Base-by-base conservation (phyloP, 148 eudicot genomes). In the Persicaria tinctoria region DNA sequence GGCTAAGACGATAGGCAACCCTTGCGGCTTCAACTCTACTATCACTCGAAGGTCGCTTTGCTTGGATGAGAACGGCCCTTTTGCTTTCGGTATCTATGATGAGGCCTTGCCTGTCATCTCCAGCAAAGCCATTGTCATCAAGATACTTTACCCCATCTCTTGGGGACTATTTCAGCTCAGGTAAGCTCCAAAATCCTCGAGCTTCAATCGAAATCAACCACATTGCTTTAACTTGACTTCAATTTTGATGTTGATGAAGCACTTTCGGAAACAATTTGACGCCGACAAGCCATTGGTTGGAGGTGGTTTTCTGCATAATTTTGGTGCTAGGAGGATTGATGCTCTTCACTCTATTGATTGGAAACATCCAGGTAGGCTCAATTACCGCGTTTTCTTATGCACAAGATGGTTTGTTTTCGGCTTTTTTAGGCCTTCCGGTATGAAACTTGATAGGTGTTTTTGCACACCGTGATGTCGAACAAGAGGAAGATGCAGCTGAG, bases 101-200 rank as follows among this genome's bases (percentile, higher is more conserved):
- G 76, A 81, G 72, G 98, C 95, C 75, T 89, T 91, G 76, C 98
- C 97, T 0, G 89, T 90, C 20, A 84, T 91, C 55, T 89, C 95
- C 27, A 94, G 96, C 84, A 88, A 87, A 70, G 89, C 93, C 59
- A 68, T 87, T 5, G 66, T 83, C 27, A 91, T 91, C 44, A 94
- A 94, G 88, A 86, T 94, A 73, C 86, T 91, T 4, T 94, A 91
- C 79, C 97, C 98, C 18, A 91, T 91, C 51, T 89, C 91, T 23
- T 93, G 98, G 98, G 98, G 98, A 18, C 80, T 94, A 47, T 87
- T 85, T 84, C 90, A 86, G 68, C 89, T 91, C 47, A 93, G 98
- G 98, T 90, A 86, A 16, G 57, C 41, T 32, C 3, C 41, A 32
- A 32, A 32, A 32, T 0, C 41, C 41, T 9, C 57, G 0, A 53